Evolutionary conservation across 2,329 filamentous ascomycete genomes (phyloP).

Genomic region (Cladophialophora chaetospira): DNA sequence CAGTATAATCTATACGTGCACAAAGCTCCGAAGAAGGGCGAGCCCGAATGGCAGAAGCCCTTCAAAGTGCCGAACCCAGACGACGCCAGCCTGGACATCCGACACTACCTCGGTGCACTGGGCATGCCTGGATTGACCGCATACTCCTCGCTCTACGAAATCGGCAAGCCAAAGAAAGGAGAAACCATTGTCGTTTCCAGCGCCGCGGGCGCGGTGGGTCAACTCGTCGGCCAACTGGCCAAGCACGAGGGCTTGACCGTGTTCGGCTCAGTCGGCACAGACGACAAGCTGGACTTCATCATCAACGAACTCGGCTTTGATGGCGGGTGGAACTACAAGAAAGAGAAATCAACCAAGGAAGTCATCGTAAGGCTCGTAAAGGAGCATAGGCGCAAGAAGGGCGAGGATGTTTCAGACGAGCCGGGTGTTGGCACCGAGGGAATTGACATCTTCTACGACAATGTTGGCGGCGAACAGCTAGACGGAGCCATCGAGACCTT

Average conservation of each 20-base stretch:
- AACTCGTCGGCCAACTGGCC: slow-evolving; percentile 79
- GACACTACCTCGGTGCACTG: slow-evolving; percentile 71
- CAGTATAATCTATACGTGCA: slow-evolving; percentile 57
- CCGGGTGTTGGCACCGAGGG: slow-evolving; percentile 72
- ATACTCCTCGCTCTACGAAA: slow-evolving; percentile 72
- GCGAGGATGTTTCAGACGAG: slow-evolving; percentile 65
- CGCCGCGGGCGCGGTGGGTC: slow-evolving; percentile 78
- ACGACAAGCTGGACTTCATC: slow-evolving; percentile 78
- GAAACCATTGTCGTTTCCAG: slow-evolving; percentile 82
- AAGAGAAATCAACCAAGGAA: slow-evolving; percentile 64
- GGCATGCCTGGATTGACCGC: slow-evolving; percentile 79
- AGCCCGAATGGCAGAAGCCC: not conserved
- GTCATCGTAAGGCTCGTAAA: slow-evolving; percentile 68
- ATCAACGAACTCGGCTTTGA: slow-evolving; percentile 70
- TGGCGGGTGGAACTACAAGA: slow-evolving; percentile 85
- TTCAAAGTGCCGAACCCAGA: slow-evolving; percentile 19
- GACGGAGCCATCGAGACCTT: slow-evolving; percentile 62
- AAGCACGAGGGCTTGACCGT: slow-evolving; percentile 79
- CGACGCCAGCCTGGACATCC: slow-evolving; percentile 35
- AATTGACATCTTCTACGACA: slow-evolving; percentile 82
- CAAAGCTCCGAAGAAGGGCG: not conserved
- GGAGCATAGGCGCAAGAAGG: slow-evolving; percentile 61
- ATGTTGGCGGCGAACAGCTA: slow-evolving; percentile 67
- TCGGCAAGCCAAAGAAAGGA: slow-evolving; percentile 72
- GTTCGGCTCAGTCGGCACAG: slow-evolving; percentile 76